phyloP scores from a whole-genome alignment of 495 filamentous ascomycete genomes.

The Penicillium steckii region DNA sequence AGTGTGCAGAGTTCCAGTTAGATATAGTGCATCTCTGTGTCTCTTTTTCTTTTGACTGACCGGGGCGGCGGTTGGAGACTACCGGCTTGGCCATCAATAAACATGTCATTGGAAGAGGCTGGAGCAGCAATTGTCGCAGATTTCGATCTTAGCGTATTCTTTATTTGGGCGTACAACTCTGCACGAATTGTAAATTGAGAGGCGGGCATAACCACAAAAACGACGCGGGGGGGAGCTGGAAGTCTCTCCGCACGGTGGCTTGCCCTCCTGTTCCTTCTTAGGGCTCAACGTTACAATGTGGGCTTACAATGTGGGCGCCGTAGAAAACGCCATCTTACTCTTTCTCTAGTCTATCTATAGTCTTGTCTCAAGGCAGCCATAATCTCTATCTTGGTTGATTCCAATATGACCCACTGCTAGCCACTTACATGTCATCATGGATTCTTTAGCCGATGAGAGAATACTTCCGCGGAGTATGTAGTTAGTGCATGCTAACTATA shows the following conservation, averaged over 20 bases:
- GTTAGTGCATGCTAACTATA: too few species aligned
- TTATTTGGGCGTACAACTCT: neutral
- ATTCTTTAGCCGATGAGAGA: neutral
- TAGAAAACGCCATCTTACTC: conserved; percentile 14
- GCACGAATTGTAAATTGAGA: neutral
- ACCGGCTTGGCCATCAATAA: conserved; percentile 2
- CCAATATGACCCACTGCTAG: neutral
- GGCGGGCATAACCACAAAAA: neutral
- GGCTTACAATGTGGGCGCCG: too few species aligned
- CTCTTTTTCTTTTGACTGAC: neutral
- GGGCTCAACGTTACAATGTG: neutral
- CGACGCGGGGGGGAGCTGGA: conserved; percentile 7
- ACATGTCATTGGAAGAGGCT: conserved; percentile 12
- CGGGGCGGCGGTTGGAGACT: conserved; percentile 6
- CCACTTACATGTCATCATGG: neutral
- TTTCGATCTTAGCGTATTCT: neutral
- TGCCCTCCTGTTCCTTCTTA: neutral
- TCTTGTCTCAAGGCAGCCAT: neutral
- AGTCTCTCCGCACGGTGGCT: conserved; percentile 9
- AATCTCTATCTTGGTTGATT: neutral
- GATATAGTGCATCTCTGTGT: conserved; percentile 7
- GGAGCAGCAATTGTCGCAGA: conserved; percentile 1
- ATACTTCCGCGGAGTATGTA: neutral
- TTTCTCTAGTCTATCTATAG: neutral
- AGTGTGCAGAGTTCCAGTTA: conserved; percentile 34